These are phyloP conservation scores for Trichoderma virens DNA, from an alignment of 495 filamentous ascomycete genomes.

Conservation along the genomic window DNA sequence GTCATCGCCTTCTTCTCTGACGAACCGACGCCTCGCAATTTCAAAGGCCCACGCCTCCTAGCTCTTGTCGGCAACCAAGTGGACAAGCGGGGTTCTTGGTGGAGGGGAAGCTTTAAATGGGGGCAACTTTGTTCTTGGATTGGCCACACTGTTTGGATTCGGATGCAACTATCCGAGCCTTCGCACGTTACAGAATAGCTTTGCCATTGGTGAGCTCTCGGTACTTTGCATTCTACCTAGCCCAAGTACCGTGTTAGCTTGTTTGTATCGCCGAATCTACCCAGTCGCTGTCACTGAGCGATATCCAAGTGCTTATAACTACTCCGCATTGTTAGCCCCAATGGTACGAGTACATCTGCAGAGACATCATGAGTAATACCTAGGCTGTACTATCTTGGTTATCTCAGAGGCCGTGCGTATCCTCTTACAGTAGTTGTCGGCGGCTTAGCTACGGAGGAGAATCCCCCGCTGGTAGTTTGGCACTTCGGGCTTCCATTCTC, in stretches of 20 bases:
- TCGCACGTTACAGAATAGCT: not conserved
- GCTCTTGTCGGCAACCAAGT: not conserved
- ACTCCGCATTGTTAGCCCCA: no score
- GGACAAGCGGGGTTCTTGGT: conserved; percentile 1
- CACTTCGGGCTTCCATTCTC: no score
- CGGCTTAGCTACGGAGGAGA: no score
- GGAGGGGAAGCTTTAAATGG: not conserved
- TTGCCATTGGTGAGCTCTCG: not conserved
- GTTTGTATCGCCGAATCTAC: not conserved
- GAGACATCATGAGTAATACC: no score
- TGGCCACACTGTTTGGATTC: not conserved
- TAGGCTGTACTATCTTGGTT: no score
- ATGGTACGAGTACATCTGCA: no score
- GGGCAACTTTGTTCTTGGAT: not conserved
- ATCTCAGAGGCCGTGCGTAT: no score
- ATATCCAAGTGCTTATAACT: no score
- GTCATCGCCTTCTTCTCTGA: not conserved
- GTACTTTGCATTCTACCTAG: not conserved
- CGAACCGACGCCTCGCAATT: conserved; percentile 1
- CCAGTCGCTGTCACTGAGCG: not conserved
- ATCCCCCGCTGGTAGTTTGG: no score
- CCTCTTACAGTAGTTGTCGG: no score
- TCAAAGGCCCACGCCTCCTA: not conserved
- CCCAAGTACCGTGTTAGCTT: not conserved
- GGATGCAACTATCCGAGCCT: not conserved